Base-by-base conservation (phyloP, 768 basidiomycete species). In the Megacollybia marginata region DNA sequence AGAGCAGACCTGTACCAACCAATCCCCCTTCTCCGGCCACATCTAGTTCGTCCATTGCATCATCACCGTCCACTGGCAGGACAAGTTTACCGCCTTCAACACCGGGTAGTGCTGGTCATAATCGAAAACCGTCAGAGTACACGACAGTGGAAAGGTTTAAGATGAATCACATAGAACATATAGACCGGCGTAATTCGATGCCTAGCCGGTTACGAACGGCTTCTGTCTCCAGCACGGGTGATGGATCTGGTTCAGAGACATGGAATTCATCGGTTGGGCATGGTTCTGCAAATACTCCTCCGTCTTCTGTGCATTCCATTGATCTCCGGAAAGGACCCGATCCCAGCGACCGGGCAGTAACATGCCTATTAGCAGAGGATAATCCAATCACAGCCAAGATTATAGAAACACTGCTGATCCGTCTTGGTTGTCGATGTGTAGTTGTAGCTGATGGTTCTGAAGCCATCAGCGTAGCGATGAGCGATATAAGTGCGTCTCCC, bases 381-480 rank as follows among this genome's bases (percentile, higher is more conserved):
- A 98, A 99, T 60, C 96, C 96, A 1, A 97, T 98, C 55, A 95
- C 93, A 0, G 89, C 90, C 32, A 97, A 98, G 72, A 97, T 99
- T 45, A 85, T 97, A 45, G 93, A 97, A 66, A 98, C 94, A 2
- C 68, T 98, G 42, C 78, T 99, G 44, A 88, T 91, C 53, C 84
- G 94, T 33, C 79, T 98, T 52, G 96, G 96, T 1, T 98, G 95
- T 65, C 86, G 94, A 15, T 92, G 91, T 64, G 86, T 97, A 9
- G 89, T 97, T 9, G 96, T 97, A 15, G 82, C 92, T 40, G 93
- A 98, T 68, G 96, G 96, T 8, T 92, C 94, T 5, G 92, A 96
- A 66, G 96, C 96, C 18, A 86, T 98, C 59, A 92, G 93, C 55
- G 91, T 97, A 46, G 93, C 94, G 2, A 93, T 96, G 82, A 92